Evolutionary conservation across 1,284 basidiomycete species (phyloP), one percentile per base, ranked within the genome.

Genomic region (Sparassis latifolia): DNA sequence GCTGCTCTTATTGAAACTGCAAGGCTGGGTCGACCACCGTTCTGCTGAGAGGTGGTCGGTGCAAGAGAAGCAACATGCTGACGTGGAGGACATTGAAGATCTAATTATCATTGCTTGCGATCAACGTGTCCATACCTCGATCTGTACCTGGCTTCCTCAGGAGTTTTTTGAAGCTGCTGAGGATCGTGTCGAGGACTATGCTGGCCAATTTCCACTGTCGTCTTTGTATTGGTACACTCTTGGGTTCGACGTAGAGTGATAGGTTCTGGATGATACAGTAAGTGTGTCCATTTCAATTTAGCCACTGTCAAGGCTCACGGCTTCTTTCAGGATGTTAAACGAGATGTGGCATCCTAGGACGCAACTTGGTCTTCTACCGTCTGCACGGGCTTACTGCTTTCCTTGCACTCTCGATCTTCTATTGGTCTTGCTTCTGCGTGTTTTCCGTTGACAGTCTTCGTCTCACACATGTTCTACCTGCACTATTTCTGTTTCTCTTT

Each of bases 11-110:
- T 53, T 69, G 42, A 70, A 69, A 54, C 58, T 69, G 33, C 63
- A 69, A 53, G 66, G 60, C 4, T 69, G 68, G 69, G 46, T 43
- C 6, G 62, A 69, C 53, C 68, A 69, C 51, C 60, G 63, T 42
- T 50, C 44, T 5, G 59, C 68, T 5, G 7, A 43, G 12, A 50
- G 58, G 20, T 12, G 37, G 6, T 56, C 65, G 42, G 47, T 64
- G 46, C 59, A 49, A 47, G 51, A 40, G 47, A 69, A 69, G 58
- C 61, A 63, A 55, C 52, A 60, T 35, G 55, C 55, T 20, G 68
- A 70, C 45, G 55, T 57, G 1, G 42, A 52, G 2, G 69, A 70
- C 50, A 58, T 70, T 41, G 44, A 42, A 3, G 56, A 54, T 58
- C 56, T 62, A 27, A 47, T 62, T 32, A 37, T 35, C 20, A 60